Base-by-base conservation (phyloP, 345 rosid species). In the Eucalyptus viminalis region DNA sequence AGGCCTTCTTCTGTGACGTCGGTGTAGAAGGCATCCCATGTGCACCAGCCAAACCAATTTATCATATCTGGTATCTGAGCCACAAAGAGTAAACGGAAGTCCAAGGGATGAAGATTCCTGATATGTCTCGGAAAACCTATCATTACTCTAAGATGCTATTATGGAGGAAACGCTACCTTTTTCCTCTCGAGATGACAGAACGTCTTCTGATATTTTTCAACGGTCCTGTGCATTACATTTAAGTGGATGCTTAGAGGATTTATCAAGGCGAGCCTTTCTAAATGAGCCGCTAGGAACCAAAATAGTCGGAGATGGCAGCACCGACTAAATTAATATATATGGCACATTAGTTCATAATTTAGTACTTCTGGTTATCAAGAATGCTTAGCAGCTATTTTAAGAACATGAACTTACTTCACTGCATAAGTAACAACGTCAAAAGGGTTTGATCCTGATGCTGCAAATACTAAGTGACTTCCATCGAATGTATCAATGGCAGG, bases 121-220 rank as follows among this genome's bases (percentile, higher is more conserved):
- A 65, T 62, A 29, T 67, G 80, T 67, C 43, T 8, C 80, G 16
- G 12, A 31, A 67, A 67, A 67, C 40, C 43, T 16, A 17, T 67
- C 34, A 67, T 67, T 31, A 22, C 43, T 67, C 80, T 67, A 31
- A 67, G 80, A 31, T 67, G 43, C 43, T 31, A 67, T 31, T 67
- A 86, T 54, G 60, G 17, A 50, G 62, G 65, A 49, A 37, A 24
- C 8, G 14, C 49, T 88, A 88, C 89, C 86, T 45, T 69, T 86
- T 85, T 89, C 31, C 76, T 60, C 60, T 89, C 90, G 1, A 60
- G 92, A 5, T 80, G 92, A 89, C 89, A 69, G 58, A 92, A 92
- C 11, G 92, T 92, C 44, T 91, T 86, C 29, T 91, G 91, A 88
- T 91, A 92, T 76, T 91, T 90, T 80, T 92, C 89, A 40, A 92